A percentile compares a stretch with the other conserved stretches of the same genome.
Conservation (phyloP, 108 stramenopile species). For the Pseudonitzschia multistriata region DNA sequence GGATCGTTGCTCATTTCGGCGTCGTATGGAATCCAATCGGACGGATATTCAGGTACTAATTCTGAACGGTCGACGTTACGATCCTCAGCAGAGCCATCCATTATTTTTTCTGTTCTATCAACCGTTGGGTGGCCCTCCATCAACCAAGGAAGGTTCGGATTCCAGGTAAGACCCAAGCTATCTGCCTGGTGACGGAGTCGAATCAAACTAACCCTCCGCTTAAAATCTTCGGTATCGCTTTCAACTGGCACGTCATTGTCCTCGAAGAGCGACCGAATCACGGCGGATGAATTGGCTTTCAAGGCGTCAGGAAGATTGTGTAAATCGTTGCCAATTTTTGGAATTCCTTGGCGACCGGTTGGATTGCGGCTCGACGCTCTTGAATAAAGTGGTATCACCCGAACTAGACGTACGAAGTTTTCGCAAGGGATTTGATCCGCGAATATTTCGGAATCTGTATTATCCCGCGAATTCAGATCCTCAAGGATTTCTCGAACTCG, state of each 20-base stretch:
- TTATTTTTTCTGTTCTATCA: conserved; percentile 1
- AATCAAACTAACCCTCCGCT: conserved; percentile 58
- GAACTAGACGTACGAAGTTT: conserved; percentile 23
- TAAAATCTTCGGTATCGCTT: conserved; percentile 46
- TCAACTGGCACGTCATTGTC: conserved; percentile 58
- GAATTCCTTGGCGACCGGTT: conserved; percentile 1
- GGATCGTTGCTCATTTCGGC: conserved; percentile 40
- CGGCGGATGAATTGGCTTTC: conserved; percentile 52
- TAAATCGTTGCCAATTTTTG: conserved; percentile 68
- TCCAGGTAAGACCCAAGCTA: conserved; percentile 49
- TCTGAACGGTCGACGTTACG: conserved; percentile 46
- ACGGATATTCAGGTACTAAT: conserved; percentile 67
- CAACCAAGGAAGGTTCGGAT: conserved; percentile 50
- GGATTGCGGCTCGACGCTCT: conserved; percentile 3
- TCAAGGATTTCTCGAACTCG: conserved; percentile 19
- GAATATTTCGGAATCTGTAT: conserved; percentile 28
- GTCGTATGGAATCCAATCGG: conserved; percentile 77
- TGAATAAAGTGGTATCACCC: conserved; percentile 9
- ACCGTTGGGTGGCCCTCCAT: conserved; percentile 33
- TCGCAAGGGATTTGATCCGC: conserved; percentile 60
- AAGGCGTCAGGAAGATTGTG: conserved; percentile 48
- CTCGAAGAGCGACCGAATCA: conserved; percentile 32
- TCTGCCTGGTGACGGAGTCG: conserved; percentile 70
- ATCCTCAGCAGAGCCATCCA: conserved; percentile 5
- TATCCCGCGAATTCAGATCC: conserved; percentile 19